Evolutionary conservation across 2,329 filamentous ascomycete genomes (phyloP), one percentile per base, ranked within the genome.

Genomic region (Monilinia vaccinii-corymbosi): DNA sequence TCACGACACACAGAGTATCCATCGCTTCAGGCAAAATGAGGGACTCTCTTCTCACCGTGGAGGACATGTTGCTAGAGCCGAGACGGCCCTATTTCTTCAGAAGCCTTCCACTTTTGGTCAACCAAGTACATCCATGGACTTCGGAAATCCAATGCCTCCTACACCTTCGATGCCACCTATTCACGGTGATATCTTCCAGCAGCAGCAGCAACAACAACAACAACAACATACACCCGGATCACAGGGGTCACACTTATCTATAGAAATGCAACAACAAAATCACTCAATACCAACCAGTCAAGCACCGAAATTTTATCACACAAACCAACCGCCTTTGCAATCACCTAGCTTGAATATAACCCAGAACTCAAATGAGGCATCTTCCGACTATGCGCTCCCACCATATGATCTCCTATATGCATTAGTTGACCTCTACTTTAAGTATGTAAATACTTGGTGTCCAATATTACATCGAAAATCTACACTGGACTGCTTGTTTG

Each of bases 401-500:
- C 87, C 87, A 1, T 89, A 90, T 66, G 87, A 90, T 69, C 75
- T 91, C 7, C 75, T 91, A 0, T 91, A 90, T 67, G 80, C 84
- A 2, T 74, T 91, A 13, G 86, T 87, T 8, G 87, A 91, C 66
- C 77, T 91, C 0, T 91, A 89, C 70, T 91, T 91, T 69, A 88
- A 89, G 63, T 85, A 91, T 68, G 83, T 91, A 71, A 90, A 91
- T 68, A 87, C 86, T 0, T 91, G 88, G 87, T 96, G 91, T 71
- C 91, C 92, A 0, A 94, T 96, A 28, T 77, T 96, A n/a, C 90
- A 96, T 73, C 84, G 90, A 25, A 85, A 89, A 69, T 85, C 87
- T 4, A 96, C 91, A 0, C 74, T 96, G 10, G 89, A 96, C 67
- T 84, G 85, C 0, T 78, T 96, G 0, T 96, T 96, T 66, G 90